Conservation (phyloP, 306 rosid genomes). For the Pyrus betulifolia region DNA sequence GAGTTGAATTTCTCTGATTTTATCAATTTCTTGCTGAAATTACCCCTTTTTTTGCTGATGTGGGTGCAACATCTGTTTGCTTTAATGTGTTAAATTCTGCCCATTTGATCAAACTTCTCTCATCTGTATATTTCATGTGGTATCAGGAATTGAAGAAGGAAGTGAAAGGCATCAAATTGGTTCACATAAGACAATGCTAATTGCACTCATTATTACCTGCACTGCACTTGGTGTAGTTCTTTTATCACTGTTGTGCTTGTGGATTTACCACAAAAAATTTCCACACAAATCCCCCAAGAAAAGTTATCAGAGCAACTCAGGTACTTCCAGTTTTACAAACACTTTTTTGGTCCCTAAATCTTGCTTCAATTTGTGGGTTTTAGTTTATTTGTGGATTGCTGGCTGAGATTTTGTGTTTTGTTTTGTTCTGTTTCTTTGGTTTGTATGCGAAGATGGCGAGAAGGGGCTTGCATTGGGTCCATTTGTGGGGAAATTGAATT, state of each 20-base stretch:
- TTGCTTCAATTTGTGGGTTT: conserved; percentile 3
- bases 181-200: conserved; percentile 49
- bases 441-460: conserved; percentile 51
- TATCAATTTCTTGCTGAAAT: not conserved
- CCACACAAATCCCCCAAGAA: conserved; percentile 31
- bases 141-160: conserved; percentile 40
- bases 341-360: not conserved
- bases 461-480: conserved; percentile 47
- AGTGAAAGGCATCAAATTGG: conserved; percentile 31
- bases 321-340: conserved; percentile 7
- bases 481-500: conserved; percentile 46
- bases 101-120: not conserved
- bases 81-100: not conserved
- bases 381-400: conserved; percentile 10
- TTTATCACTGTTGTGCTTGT: conserved; percentile 33
- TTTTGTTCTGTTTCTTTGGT: conserved; percentile 17
- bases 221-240: conserved; percentile 36
- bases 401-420: conserved; percentile 12
- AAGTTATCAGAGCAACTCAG: conserved; percentile 37
- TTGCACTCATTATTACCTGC: conserved; percentile 38
- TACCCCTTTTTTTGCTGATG: not conserved
- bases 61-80: not conserved
- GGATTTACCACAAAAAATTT: conserved; percentile 46
- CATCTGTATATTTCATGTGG: not conserved
- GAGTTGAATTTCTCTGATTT: not conserved